Evolutionary conservation across 2,329 filamentous ascomycete species (phyloP).

Genomic region (Exserohilum rostratum): DNA sequence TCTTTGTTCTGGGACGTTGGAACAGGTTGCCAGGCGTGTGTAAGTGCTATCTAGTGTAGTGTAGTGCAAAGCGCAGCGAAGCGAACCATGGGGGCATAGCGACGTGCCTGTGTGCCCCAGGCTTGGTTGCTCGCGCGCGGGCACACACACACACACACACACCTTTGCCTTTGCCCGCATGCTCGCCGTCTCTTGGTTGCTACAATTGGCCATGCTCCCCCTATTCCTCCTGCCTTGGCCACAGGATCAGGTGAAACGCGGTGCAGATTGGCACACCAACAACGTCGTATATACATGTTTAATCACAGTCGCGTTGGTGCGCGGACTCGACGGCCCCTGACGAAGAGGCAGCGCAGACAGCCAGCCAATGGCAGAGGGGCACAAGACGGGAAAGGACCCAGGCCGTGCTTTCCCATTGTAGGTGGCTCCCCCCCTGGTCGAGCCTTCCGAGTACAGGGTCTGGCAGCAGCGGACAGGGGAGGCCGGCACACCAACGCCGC

Average conservation of each 20-base stretch:
- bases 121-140: too few relatives aligned
- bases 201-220: constrained; percentile 1
- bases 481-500: constrained; percentile 9
- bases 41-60: too few relatives aligned
- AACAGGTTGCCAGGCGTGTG: constrained; percentile 7
- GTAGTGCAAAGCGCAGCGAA: background rate
- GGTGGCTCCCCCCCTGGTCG: constrained; percentile 19
- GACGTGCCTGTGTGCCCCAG: too few relatives aligned
- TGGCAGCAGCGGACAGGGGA: constrained; percentile 5
- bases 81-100: background rate
- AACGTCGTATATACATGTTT: background rate
- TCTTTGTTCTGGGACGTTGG: constrained; percentile 6
- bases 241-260: constrained; percentile 16
- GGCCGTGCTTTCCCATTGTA: constrained; percentile 27
- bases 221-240: constrained; percentile 15
- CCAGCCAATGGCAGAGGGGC: constrained; percentile 4
- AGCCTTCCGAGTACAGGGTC: constrained; percentile 16
- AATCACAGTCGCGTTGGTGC: constrained; percentile 14
- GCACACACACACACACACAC: too few relatives aligned
- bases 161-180: too few relatives aligned
- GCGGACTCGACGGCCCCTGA: constrained; percentile 19
- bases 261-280: constrained; percentile 26
- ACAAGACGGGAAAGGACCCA: constrained; percentile 21
- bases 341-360: background rate
- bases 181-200: too few relatives aligned